Conservation (phyloP, 805 yeast genomes). For the Metschnikowia anglica region DNA sequence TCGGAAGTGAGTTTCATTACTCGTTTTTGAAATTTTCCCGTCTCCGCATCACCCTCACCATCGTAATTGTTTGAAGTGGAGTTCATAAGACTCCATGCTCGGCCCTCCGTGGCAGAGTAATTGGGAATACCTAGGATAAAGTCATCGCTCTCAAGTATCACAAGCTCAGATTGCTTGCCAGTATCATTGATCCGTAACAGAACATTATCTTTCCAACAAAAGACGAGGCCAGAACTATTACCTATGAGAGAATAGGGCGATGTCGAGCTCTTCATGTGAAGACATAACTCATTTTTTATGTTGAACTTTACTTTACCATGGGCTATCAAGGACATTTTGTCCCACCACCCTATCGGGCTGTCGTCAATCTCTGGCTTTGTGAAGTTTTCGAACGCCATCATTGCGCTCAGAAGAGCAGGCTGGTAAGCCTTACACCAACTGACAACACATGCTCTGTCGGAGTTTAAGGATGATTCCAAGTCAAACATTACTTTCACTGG, state of each 20-base stretch:
- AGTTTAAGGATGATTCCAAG: conserved; percentile 44
- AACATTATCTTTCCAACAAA: conserved; percentile 61
- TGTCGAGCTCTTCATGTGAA: conserved; percentile 60
- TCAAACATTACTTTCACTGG: conserved; percentile 58
- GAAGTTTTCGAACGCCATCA: conserved; percentile 41
- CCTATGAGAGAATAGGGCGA: conserved; percentile 61
- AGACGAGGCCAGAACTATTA: conserved; percentile 60
- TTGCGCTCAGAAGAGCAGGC: conserved; percentile 56
- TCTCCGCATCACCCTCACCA: conserved; percentile 25
- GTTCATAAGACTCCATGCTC: conserved; percentile 40
- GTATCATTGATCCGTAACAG: conserved; percentile 50
- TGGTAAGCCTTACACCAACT: conserved; percentile 66
- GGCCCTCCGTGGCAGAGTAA: conserved; percentile 37
- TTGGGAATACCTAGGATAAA: conserved; percentile 60
- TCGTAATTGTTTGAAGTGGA: conserved; percentile 18
- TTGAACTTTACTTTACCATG: conserved; percentile 54
- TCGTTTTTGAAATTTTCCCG: conserved; percentile 36
- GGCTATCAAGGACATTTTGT: conserved; percentile 51
- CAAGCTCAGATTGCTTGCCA: conserved; percentile 47
- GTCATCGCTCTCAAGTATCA: conserved; percentile 53
- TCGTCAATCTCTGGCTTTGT: conserved; percentile 47
- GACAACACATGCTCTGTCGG: conserved; percentile 49
- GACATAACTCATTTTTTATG: conserved; percentile 52
- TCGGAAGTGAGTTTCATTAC: conserved; percentile 55
- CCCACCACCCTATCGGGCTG: conserved; percentile 50